A percentile compares a stretch with the other conserved stretches of the same genome.
These are phyloP conservation scores for Candida tibetensis DNA, from an alignment of 805 yeast genomes.

Conservation along the genomic window DNA sequence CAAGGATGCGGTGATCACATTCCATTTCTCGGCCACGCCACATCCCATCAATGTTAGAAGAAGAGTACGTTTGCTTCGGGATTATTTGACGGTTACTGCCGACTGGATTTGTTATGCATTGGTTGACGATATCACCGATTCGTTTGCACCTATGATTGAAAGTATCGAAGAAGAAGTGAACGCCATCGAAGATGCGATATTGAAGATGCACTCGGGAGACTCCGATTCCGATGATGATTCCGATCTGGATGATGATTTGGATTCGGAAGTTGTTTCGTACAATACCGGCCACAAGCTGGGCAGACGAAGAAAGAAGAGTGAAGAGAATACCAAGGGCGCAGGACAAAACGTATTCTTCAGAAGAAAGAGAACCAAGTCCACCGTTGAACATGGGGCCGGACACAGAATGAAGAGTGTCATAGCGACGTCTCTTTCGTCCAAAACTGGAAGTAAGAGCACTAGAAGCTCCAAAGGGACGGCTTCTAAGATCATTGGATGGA, in stretches of 20 bases:
- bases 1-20: constrained; percentile 84
- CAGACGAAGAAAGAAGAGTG: constrained; percentile 8
- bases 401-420: constrained; percentile 4
- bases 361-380: constrained; percentile 36
- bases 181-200: constrained; percentile 87
- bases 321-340: constrained; percentile 8
- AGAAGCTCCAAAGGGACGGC: constrained; percentile 31
- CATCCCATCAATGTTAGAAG: constrained; percentile 95
- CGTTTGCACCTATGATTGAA: constrained; percentile 94
- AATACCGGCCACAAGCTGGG: background rate
- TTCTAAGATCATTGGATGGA: constrained; percentile 63
- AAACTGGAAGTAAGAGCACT: constrained; percentile 5
- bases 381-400: constrained; percentile 26
- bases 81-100: constrained; percentile 83
- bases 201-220: constrained; percentile 77
- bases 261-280: constrained; percentile 12
- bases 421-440: constrained; percentile 4
- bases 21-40: constrained; percentile 92
- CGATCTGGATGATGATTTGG: constrained; percentile 29
- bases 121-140: constrained; percentile 96
- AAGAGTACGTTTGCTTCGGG: constrained; percentile 82
- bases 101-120: constrained; percentile 98
- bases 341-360: constrained; percentile 27
- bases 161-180: constrained; percentile 93
- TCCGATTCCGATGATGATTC: constrained; percentile 42